phyloP scores from a whole-genome alignment of 2,329 filamentous ascomycete species.

The Aspergillus cejpii region DNA sequence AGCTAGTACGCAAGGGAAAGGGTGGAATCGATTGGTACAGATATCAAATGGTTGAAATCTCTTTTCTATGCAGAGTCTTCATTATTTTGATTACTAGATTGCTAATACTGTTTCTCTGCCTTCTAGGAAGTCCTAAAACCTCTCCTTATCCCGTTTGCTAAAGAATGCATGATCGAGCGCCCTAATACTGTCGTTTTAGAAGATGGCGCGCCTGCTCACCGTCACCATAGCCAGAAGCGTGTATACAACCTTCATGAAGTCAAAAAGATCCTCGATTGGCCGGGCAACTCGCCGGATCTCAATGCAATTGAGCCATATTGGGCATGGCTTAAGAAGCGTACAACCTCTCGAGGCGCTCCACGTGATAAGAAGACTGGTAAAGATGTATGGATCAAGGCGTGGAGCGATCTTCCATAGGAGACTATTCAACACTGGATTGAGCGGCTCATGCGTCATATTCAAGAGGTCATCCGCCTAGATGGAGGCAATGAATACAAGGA shows the following conservation, averaged over 20 bases:
- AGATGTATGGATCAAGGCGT: slow-evolving; percentile 5
- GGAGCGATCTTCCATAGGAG: slow-evolving; percentile 8
- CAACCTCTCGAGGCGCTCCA: slow-evolving; percentile 2
- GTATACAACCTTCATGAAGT: background rate
- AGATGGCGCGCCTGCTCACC: no score
- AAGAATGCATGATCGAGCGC: no score
- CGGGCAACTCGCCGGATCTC: slow-evolving; percentile 9
- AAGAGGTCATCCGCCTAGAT: slow-evolving; percentile 5
- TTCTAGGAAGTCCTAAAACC: no score
- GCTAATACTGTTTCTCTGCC: no score
- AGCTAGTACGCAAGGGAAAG: no score
- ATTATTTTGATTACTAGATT: no score
- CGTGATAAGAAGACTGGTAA: background rate
- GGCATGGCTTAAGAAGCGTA: slow-evolving; percentile 10
- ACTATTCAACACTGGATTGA: slow-evolving; percentile 16
- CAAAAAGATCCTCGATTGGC: background rate
- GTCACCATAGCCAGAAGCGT: background rate
- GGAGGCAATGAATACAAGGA: background rate
- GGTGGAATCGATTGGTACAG: no score
- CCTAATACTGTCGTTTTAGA: no score
- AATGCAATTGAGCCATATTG: slow-evolving; percentile 7
- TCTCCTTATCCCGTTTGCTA: no score
- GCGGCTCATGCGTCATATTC: slow-evolving; percentile 9
- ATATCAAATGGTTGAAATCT: no score
- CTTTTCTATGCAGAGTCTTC: no score